A percentile compares a stretch with the other conserved stretches of the same genome.
Conservation (phyloP, 805 yeast genomes). For the Priceomyces melissophilus region DNA sequence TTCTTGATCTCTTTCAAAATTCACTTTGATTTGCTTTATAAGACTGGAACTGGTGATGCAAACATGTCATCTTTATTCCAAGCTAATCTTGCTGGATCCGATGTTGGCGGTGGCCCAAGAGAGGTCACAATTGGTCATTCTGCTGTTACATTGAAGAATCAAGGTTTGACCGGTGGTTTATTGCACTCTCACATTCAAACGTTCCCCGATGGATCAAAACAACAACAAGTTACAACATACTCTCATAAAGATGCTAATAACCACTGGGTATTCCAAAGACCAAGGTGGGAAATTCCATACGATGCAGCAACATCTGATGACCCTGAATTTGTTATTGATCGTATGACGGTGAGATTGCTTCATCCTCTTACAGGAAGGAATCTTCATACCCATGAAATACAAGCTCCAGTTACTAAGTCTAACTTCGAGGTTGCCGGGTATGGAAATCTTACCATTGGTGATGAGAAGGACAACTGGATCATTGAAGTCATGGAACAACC, state of each 20-base stretch:
- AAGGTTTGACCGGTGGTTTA: conserved; percentile 43
- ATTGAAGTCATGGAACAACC: conserved; percentile 64
- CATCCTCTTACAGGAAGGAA: conserved; percentile 64
- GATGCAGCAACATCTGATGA: conserved; percentile 29
- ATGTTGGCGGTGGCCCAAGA: conserved; percentile 63
- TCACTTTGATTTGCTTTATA: conserved; percentile 70
- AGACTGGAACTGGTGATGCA: conserved; percentile 79
- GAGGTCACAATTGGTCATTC: conserved; percentile 56
- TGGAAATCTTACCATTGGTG: conserved; percentile 64
- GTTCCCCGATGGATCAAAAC: conserved; percentile 46
- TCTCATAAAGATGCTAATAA: conserved; percentile 45
- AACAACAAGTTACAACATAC: conserved; percentile 47
- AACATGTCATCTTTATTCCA: conserved; percentile 79
- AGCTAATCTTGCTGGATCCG: conserved; percentile 67
- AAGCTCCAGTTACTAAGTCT: conserved; percentile 56
- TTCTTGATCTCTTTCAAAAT: conserved; percentile 67
- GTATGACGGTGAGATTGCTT: conserved; percentile 57
- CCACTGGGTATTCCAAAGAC: conserved; percentile 47
- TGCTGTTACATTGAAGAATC: conserved; percentile 37
- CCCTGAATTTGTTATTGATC: conserved; percentile 47
- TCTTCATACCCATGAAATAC: conserved; percentile 67
- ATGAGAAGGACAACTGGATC: conserved; percentile 73
- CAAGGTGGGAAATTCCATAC: conserved; percentile 34
- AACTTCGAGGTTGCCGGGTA: conserved; percentile 69
- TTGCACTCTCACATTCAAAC: conserved; percentile 46